phyloP scores from a whole-genome alignment of 2,329 filamentous ascomycete genomes.

The Penicillium sp. region DNA sequence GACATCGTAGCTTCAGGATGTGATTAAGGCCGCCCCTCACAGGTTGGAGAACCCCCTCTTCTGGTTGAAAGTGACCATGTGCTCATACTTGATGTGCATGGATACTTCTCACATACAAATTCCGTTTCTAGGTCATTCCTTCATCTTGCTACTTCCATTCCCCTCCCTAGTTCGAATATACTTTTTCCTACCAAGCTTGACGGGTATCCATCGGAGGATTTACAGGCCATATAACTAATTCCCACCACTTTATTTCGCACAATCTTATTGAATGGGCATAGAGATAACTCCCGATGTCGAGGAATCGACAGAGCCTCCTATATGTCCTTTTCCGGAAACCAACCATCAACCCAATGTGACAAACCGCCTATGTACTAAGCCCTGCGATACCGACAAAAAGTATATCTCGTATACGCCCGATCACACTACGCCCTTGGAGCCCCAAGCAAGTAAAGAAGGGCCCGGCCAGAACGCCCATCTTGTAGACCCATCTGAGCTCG shows the following conservation, averaged over 20 bases:
- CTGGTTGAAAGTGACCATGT: background rate
- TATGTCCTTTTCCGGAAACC: slow-evolving; percentile 33
- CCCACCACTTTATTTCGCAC: background rate
- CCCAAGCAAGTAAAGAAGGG: background rate
- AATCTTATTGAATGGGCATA: slow-evolving; percentile 41
- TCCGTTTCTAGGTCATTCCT: background rate
- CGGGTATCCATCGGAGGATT: background rate
- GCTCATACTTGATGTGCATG: background rate
- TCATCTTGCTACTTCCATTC: background rate
- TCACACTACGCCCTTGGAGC: slow-evolving; percentile 4
- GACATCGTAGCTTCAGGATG: slow-evolving; percentile 6
- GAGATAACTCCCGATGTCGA: slow-evolving; percentile 41
- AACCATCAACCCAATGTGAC: slow-evolving; percentile 19
- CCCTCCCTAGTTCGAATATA: background rate
- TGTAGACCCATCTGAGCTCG: slow-evolving; percentile 12
- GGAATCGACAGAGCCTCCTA: slow-evolving; percentile 43
- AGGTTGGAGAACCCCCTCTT: slow-evolving; percentile 9
- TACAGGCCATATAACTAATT: slow-evolving; percentile 1
- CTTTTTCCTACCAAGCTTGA: background rate
- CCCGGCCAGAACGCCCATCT: slow-evolving; percentile 12
- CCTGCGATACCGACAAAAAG: slow-evolving; percentile 18
- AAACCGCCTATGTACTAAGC: slow-evolving; percentile 13
- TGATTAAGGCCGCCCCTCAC: slow-evolving; percentile 12
- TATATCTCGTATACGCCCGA: slow-evolving; percentile 1
- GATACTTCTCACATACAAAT: slow-evolving; percentile 7